Percentiles rank a stretch among this genome's conserved stretches.
phyloP scores from a whole-genome alignment of 805 yeast species.

The Candida andamanensis region DNA sequence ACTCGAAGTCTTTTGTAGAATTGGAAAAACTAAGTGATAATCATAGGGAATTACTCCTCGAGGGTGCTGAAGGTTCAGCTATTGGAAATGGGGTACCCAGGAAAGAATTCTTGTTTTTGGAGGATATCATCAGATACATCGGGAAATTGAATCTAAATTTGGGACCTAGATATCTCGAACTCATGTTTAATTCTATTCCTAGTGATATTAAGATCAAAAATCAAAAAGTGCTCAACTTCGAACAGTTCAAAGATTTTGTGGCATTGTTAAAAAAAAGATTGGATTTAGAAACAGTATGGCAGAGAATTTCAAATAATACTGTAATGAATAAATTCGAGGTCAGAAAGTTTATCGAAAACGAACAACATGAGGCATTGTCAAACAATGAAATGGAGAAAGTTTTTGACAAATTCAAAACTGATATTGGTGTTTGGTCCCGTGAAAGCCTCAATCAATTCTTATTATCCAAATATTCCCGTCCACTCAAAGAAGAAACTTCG shows the following conservation, averaged over 20 bases:
- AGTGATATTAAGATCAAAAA: conserved; percentile 26
- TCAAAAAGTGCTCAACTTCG: conserved; percentile 48
- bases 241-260: conserved; percentile 74
- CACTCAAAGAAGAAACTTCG: conserved; percentile 11
- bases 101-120: conserved; percentile 45
- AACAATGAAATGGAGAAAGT: conserved; percentile 16
- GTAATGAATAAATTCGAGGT: conserved; percentile 10
- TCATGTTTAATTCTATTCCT: conserved; percentile 37
- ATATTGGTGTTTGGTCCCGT: conserved; percentile 18
- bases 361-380: conserved; percentile 44
- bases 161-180: conserved; percentile 44
- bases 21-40: conserved; percentile 30
- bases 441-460: conserved; percentile 34
- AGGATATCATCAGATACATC: conserved; percentile 63
- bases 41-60: conserved; percentile 21
- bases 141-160: conserved; percentile 69
- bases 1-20: conserved; percentile 47
- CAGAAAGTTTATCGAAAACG: conserved; percentile 35
- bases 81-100: conserved; percentile 11
- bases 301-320: neutral
- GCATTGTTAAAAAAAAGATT: conserved; percentile 56
- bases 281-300: conserved; percentile 56
- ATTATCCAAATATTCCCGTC: conserved; percentile 21
- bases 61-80: conserved; percentile 11
- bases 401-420: conserved; percentile 17